Evolutionary conservation across 75 land plant species (phyloP).

Genomic region (Pinus tabuliformis): DNA sequence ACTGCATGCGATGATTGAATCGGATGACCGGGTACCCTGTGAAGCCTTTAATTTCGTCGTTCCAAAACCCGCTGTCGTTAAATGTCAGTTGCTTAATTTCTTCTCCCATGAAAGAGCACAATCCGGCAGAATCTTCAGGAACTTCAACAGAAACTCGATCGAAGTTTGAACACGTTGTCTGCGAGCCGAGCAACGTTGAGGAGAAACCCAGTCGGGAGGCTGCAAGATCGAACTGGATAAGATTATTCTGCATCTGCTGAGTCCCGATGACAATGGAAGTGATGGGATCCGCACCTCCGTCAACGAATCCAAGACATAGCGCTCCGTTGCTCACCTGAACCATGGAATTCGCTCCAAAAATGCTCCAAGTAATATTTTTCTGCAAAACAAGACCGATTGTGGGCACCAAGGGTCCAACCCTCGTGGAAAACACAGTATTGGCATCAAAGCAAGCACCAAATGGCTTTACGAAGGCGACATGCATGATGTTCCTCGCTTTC

Average conservation of each 20-base stretch:
- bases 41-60: no score
- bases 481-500: constrained; percentile 1
- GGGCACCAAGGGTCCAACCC: constrained; percentile 19
- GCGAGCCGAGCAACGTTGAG: constrained; percentile 16
- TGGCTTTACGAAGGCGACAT: constrained; percentile 2
- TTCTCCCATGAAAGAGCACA: no score
- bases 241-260: constrained; percentile 42
- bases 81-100: no score
- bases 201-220: constrained; percentile 36
- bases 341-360: constrained; percentile 36
- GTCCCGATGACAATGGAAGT: constrained; percentile 30
- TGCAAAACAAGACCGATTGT: constrained; percentile 26
- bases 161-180: constrained; percentile 41
- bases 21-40: no score
- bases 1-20: no score
- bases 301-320: constrained; percentile 22
- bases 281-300: constrained; percentile 5
- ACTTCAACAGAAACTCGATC: no score
- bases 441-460: constrained; percentile 14
- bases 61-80: no score
- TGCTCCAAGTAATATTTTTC: constrained; percentile 12
- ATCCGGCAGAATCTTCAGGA: no score
- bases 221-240: constrained; percentile 40
- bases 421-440: background rate
- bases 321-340: constrained; percentile 12